Percentiles rank a stretch among this genome's conserved stretches.
These are phyloP conservation scores for Dictyophora rubrovolvata DNA, from an alignment of 768 basidiomycete genomes.

Conservation along the genomic window DNA sequence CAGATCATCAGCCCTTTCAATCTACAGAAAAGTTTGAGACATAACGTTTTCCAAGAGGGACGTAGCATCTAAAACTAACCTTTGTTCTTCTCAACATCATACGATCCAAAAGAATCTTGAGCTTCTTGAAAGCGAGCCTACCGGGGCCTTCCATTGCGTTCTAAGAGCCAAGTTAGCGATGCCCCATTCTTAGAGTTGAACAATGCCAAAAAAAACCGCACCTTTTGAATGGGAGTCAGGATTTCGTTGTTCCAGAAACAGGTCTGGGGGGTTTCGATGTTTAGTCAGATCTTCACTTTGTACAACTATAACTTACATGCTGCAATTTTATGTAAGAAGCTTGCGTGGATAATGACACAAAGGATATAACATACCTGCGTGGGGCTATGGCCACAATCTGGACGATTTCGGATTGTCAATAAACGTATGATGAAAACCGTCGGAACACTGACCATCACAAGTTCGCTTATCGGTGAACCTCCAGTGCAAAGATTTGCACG, in stretches of 20 bases:
- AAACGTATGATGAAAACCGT: neutral
- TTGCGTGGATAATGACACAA: neutral
- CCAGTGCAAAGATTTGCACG: constrained; percentile 96
- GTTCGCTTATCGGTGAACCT: constrained; percentile 69
- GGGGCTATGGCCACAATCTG: constrained; percentile 77
- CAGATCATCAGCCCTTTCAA: constrained; percentile 93
- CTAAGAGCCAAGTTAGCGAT: constrained; percentile 10
- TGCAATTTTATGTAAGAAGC: constrained; percentile 21
- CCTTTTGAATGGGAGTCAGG: constrained; percentile 87
- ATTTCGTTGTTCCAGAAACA: constrained; percentile 99
- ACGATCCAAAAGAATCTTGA: constrained; percentile 77
- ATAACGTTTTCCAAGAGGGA: no score
- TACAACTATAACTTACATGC: constrained; percentile 40
- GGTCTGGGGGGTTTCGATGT: constrained; percentile 34
- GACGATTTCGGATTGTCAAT: constrained; percentile 1
- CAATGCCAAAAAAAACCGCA: neutral
- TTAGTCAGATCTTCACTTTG: neutral
- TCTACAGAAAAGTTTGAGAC: constrained; percentile 31
- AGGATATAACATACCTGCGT: constrained; percentile 30
- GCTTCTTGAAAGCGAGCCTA: constrained; percentile 77
- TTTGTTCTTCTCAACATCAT: constrained; percentile 96
- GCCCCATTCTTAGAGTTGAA: no score
- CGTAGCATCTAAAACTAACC: constrained; percentile 24
- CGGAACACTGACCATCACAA: constrained; percentile 59
- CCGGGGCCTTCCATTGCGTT: constrained; percentile 78